Evolutionary conservation across 495 filamentous ascomycete species (phyloP).

Genomic region (Penicillium taxi): DNA sequence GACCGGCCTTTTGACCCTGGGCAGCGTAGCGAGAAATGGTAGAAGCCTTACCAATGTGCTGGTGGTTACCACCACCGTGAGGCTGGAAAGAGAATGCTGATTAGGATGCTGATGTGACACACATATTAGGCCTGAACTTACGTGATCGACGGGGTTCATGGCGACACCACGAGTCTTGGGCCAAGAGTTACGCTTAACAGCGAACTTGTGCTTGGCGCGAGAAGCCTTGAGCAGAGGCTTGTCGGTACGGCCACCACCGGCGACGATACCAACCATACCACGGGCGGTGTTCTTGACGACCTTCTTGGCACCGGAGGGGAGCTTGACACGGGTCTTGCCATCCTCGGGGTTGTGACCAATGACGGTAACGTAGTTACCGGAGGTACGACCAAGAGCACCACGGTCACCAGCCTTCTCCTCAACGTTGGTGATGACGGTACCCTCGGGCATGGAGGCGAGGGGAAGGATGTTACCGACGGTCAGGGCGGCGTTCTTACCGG

Average conservation of each 20-base stretch:
- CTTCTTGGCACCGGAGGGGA: slow-evolving; percentile 98
- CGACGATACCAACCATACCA: slow-evolving; percentile 99
- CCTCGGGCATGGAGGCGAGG: slow-evolving; percentile 87
- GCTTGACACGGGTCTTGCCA: slow-evolving; percentile 99
- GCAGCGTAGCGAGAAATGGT: slow-evolving; percentile 97
- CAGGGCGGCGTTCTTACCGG: slow-evolving; percentile 93
- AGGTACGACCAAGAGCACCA: slow-evolving; percentile 89
- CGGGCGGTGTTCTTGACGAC: slow-evolving; percentile 81
- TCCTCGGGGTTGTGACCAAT: slow-evolving; percentile 99
- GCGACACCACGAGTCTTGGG: slow-evolving; percentile 99
- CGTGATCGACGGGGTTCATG: slow-evolving; percentile 99
- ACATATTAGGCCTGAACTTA: slow-evolving; percentile 31
- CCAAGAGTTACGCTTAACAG: slow-evolving; percentile 99
- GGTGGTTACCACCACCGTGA: slow-evolving; percentile 99
- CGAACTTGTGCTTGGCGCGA: slow-evolving; percentile 98
- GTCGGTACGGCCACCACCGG: slow-evolving; percentile 97
- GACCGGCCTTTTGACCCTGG: slow-evolving; percentile 99
- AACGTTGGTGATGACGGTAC: slow-evolving; percentile 97
- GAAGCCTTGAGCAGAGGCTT: slow-evolving; percentile 99
- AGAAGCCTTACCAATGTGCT: slow-evolving; percentile 99
- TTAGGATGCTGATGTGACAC: slow-evolving; percentile 9
- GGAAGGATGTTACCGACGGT: slow-evolving; percentile 97
- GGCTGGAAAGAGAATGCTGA: slow-evolving; percentile 45
- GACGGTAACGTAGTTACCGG: slow-evolving; percentile 98
- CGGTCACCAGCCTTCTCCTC: slow-evolving; percentile 98